Conservation (phyloP, 345 rosid genomes). For the Eucalyptus marginata region DNA sequence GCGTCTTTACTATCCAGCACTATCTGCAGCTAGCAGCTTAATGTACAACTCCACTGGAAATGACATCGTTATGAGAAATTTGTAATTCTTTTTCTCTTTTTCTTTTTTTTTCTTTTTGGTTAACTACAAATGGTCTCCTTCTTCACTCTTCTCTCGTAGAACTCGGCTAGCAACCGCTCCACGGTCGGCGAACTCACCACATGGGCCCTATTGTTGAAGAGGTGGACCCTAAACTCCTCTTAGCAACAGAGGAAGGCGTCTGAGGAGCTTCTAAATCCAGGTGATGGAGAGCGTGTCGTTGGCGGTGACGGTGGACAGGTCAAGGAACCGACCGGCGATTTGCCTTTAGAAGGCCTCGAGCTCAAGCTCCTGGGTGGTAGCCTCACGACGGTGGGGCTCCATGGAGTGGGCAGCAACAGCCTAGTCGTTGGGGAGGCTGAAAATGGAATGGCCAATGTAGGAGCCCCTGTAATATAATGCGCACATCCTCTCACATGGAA, state of each 20-base stretch:
- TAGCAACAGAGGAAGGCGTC: conserved; percentile 18
- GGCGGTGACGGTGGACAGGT: background rate
- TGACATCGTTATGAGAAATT: too few species aligned
- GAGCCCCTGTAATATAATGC: conserved; percentile 38
- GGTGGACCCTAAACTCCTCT: conserved; percentile 15
- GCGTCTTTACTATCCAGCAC: fast-evolving
- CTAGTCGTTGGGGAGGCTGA: conserved; percentile 27
- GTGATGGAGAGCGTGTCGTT: conserved; percentile 18
- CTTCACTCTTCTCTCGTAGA: too few species aligned
- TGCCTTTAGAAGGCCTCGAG: conserved; percentile 12
- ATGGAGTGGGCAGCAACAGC: background rate
- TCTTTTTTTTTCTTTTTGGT: fast-evolving
- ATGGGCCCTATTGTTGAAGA: background rate
- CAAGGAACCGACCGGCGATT: conserved; percentile 5
- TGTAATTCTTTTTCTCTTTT: too few species aligned
- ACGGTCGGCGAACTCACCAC: too few species aligned
- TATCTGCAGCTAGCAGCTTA: too few species aligned
- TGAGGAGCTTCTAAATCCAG: conserved; percentile 25
- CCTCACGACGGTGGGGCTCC: background rate
- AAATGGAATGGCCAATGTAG: conserved; percentile 18
- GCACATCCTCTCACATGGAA: conserved; percentile 22
- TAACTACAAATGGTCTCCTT: too few species aligned
- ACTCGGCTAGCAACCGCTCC: too few species aligned
- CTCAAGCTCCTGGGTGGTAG: background rate
- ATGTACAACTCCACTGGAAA: too few species aligned